These are phyloP conservation scores for Nakazawaea pomicola DNA, from an alignment of 805 yeast species.

Conservation along the genomic window DNA sequence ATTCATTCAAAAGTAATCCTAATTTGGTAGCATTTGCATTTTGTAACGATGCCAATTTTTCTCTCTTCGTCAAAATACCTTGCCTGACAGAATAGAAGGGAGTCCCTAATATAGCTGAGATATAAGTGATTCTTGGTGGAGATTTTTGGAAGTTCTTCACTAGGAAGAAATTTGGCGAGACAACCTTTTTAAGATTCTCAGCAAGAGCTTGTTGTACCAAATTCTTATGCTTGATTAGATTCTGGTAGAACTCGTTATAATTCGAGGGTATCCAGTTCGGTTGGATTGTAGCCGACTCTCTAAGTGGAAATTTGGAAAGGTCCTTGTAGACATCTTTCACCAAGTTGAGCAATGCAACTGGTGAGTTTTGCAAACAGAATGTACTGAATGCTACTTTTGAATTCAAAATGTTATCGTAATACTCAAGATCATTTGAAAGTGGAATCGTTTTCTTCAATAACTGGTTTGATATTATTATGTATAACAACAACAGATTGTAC, in stretches of 20 bases:
- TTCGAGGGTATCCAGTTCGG: conserved; percentile 22
- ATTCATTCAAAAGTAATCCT: conserved; percentile 29
- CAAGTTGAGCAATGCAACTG: conserved; percentile 19
- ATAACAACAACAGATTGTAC: conserved; percentile 18
- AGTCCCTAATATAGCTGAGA: conserved; percentile 27
- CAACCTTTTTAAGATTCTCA: conserved; percentile 6
- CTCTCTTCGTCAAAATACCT: conserved; percentile 23
- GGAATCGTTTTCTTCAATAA: conserved; percentile 38
- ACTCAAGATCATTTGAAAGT: conserved; percentile 36
- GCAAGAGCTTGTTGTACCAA: not conserved
- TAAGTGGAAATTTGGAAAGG: conserved; percentile 17
- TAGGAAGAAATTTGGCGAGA: conserved; percentile 23
- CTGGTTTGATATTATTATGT: conserved; percentile 18
- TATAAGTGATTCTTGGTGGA: conserved; percentile 16
- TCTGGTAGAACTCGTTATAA: not conserved
- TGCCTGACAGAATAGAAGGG: conserved; percentile 30
- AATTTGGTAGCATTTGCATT: conserved; percentile 27
- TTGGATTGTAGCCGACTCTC: conserved; percentile 15
- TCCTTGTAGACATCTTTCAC: conserved; percentile 22
- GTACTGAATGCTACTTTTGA: conserved; percentile 27
- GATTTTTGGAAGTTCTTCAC: conserved; percentile 15
- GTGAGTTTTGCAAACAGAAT: conserved; percentile 37
- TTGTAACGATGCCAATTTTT: conserved; percentile 18
- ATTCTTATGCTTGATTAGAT: not conserved
- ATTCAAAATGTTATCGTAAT: conserved; percentile 36